A percentile compares a stretch with the other conserved stretches of the same genome.
phyloP scores from a whole-genome alignment of 768 basidiomycete species.

The Mycena kentingensis region DNA sequence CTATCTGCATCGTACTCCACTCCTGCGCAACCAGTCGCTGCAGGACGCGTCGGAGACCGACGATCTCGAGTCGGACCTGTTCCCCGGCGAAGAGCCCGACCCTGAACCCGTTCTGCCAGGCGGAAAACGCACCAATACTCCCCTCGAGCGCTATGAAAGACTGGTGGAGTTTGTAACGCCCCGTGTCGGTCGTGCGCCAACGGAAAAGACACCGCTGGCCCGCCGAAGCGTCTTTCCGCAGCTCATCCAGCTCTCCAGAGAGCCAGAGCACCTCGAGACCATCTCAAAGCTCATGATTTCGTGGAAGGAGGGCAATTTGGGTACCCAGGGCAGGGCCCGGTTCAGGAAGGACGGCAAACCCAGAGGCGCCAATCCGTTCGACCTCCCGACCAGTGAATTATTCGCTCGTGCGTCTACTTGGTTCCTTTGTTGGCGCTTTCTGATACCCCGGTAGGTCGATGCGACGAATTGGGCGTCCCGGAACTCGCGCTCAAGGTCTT shows the following conservation, averaged over 20 bases:
- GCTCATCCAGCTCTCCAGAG: constrained; percentile 17
- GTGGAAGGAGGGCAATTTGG: constrained; percentile 23
- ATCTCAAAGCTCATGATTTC: constrained; percentile 17
- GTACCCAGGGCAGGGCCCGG: constrained; percentile 19
- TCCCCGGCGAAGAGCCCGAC: too few relatives aligned
- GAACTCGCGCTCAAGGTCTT: constrained; percentile 18
- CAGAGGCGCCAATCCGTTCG: constrained; percentile 15
- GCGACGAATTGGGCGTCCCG: constrained; percentile 14
- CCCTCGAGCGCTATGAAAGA: too few relatives aligned
- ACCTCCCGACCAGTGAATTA: constrained; percentile 16
- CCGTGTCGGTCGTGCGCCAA: constrained; percentile 18
- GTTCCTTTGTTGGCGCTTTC: neutral
- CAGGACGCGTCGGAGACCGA: too few relatives aligned
- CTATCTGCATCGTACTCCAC: too few relatives aligned
- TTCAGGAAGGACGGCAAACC: constrained; percentile 12
- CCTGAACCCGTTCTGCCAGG: too few relatives aligned
- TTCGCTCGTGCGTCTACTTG: constrained; percentile 16
- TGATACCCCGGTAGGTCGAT: constrained; percentile 6
- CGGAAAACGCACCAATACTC: too few relatives aligned
- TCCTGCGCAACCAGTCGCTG: too few relatives aligned
- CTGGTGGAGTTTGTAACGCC: constrained; percentile 16
- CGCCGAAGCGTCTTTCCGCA: constrained; percentile 16
- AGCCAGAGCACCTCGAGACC: constrained; percentile 9
- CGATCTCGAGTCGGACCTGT: too few relatives aligned
- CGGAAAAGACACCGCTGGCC: constrained; percentile 11